A percentile compares a stretch with the other conserved stretches of the same genome.
Conservation (phyloP, 208 protist species). For the Ichthyophonus hoferi region DNA sequence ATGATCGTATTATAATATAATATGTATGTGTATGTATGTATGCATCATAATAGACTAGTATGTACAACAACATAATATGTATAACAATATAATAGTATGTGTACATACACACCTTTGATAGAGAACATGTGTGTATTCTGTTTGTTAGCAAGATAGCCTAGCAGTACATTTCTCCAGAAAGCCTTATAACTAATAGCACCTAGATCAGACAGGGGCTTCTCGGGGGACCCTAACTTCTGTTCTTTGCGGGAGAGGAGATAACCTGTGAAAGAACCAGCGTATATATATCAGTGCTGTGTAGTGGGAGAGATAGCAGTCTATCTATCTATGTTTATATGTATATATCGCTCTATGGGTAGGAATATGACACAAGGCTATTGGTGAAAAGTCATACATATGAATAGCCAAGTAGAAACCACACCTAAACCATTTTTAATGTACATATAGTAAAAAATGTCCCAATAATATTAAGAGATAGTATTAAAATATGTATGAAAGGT, state of each 20-base stretch:
- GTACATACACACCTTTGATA: not conserved
- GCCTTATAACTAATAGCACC: conserved; percentile 59
- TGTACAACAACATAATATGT: not conserved
- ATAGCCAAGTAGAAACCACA: too few species aligned
- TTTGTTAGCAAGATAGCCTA: not conserved
- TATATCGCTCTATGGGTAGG: not conserved
- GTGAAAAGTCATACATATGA: too few species aligned
- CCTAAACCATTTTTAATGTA: too few species aligned
- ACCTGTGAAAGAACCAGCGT: too few species aligned
- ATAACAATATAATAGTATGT: not conserved
- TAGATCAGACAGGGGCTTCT: conserved; percentile 97
- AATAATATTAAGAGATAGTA: too few species aligned
- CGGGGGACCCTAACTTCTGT: conserved; percentile 90
- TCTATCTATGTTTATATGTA: not conserved
- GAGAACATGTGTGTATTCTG: not conserved
- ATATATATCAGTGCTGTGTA: too few species aligned
- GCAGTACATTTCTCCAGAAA: conserved; percentile 1
- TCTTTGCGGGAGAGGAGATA: conserved; percentile 83
- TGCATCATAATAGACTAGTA: not conserved
- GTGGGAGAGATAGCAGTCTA: not conserved
- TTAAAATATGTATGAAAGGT: too few species aligned
- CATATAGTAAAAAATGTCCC: too few species aligned
- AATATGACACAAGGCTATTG: not conserved
- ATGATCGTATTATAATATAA: not conserved
- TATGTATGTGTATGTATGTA: not conserved